Percentiles rank a stretch among this genome's conserved stretches.
Evolutionary conservation across 192 early-diverging fungal species (phyloP).

Genomic region (Spinellus fusiger): DNA sequence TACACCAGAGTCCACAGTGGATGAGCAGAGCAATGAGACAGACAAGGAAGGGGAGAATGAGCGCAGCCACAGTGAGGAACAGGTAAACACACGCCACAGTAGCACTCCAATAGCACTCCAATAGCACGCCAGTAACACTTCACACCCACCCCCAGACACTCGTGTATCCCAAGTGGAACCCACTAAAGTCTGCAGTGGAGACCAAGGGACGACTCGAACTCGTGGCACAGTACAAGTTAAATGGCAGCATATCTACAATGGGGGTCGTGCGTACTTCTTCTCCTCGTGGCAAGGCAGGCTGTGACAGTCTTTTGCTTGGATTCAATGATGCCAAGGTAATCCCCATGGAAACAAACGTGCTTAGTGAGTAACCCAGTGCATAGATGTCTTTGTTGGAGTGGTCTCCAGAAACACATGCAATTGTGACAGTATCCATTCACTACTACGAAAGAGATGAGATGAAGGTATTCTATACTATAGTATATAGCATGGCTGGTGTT

Average conservation of each 20-base stretch:
- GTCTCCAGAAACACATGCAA: slow-evolving; percentile 60
- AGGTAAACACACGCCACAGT: slow-evolving; percentile 12
- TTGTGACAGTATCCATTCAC: slow-evolving; percentile 93
- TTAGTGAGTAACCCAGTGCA: background rate
- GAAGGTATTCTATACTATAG: slow-evolving; percentile 58
- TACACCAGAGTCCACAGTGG: slow-evolving; percentile 15
- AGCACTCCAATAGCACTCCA: background rate
- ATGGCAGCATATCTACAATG: slow-evolving; percentile 65
- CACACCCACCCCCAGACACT: slow-evolving; percentile 22
- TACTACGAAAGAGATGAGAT: slow-evolving; percentile 93
- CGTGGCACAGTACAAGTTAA: slow-evolving; percentile 54
- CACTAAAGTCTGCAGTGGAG: slow-evolving; percentile 8
- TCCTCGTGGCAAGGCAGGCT: slow-evolving; percentile 50
- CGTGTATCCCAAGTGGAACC: slow-evolving; percentile 25
- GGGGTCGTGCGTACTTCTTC: slow-evolving; percentile 64
- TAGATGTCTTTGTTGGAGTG: slow-evolving; percentile 93
- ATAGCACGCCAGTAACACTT: background rate
- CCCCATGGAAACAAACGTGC: slow-evolving; percentile 9
- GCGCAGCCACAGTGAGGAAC: slow-evolving; percentile 25
- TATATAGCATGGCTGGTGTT: background rate
- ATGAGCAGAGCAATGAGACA: slow-evolving; percentile 2
- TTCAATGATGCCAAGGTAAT: slow-evolving; percentile 83
- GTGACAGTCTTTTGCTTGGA: slow-evolving; percentile 69
- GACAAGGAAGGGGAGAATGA: slow-evolving; percentile 14
- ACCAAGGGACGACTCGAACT: slow-evolving; percentile 58